Base-by-base conservation (phyloP, 1,284 basidiomycete genomes). In the Microstroma glucosiphilum region DNA sequence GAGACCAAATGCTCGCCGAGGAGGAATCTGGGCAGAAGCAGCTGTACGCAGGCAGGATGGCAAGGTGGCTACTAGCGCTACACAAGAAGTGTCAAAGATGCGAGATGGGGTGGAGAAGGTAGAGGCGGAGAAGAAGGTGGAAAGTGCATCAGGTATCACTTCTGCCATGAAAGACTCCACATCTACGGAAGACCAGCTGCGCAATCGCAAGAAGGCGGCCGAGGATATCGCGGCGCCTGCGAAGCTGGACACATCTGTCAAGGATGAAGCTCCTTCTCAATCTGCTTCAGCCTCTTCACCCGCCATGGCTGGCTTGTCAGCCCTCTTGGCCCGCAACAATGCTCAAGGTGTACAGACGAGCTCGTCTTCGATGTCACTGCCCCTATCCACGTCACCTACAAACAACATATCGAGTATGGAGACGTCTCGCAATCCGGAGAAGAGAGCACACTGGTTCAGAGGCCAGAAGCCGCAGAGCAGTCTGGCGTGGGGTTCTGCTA, bases 21-120 rank as follows among this genome's bases (percentile, higher is more conserved):
- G 93, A 57, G 94, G 92, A 1, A 90, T 98, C 68, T 97, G 89
- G 85, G 84, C 87, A 15, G 90, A 91, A 67, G 88, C 91, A 0
- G 85, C 83, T 23, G 74, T 72, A 58, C 56, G 61, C 37, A 55
- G 58, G 12, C 59, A 63, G 17, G 46, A 56, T 15, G 58, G 60
- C 26, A 60, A 64, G 23, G 57, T 19, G 6, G 42, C 30, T 6
- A 40, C 30, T 21, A 25, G 49, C 30, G 40, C 59, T 4, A 55
- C 48, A 26, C 19, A 54, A 26, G 51, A 25, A 40, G 49, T 13
- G 37, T 37, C 49, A 1, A 40, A 40, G 43, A n/a, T 8, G 19
- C 53, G 8, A 13, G 59, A 23, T 42, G 49, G 19, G 11, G 63
- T 21, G 4, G 46, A 48, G 46, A 63, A 61, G 23, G 55, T 43